A percentile compares a stretch with the other conserved stretches of the same genome.
Conservation (phyloP, 148 eudicot genomes). For the Vaccinium darrowii region DNA sequence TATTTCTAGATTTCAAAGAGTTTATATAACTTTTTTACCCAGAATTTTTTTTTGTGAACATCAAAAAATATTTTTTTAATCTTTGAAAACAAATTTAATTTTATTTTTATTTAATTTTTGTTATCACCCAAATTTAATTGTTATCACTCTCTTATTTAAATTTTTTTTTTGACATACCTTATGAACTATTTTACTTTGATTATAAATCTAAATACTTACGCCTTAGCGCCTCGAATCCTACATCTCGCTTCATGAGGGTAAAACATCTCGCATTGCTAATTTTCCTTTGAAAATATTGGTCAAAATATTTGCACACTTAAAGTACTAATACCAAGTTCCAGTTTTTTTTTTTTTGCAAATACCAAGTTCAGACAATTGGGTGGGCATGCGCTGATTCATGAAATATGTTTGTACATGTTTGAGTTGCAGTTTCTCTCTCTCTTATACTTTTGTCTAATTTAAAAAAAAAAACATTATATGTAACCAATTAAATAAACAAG, state of each 20-base stretch:
- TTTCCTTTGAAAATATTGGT: neutral
- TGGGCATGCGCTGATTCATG: neutral
- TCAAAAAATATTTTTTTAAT: too few species aligned
- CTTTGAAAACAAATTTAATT: too few species aligned
- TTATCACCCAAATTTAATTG: too few species aligned
- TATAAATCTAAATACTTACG: neutral
- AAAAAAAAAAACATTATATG: too few species aligned
- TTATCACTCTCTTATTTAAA: too few species aligned
- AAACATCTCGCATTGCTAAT: neutral
- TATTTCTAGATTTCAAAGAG: too few species aligned
- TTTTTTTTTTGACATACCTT: too few species aligned
- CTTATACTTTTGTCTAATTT: neutral
- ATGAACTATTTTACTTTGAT: too few species aligned
- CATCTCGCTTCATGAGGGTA: neutral
- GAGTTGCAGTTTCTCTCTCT: neutral
- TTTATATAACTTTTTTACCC: too few species aligned
- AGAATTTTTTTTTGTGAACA: too few species aligned
- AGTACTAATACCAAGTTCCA: neutral
- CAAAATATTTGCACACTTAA: neutral
- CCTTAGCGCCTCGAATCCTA: neutral
- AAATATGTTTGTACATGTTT: neutral
- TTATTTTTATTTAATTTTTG: too few species aligned
- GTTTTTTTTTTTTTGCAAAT: too few species aligned
- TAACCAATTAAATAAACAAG: neutral
- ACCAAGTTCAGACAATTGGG: neutral